Percentiles rank a stretch among this genome's conserved stretches.
Conservation (phyloP, 2,329 filamentous ascomycete species). For the Alternaria sp. region DNA sequence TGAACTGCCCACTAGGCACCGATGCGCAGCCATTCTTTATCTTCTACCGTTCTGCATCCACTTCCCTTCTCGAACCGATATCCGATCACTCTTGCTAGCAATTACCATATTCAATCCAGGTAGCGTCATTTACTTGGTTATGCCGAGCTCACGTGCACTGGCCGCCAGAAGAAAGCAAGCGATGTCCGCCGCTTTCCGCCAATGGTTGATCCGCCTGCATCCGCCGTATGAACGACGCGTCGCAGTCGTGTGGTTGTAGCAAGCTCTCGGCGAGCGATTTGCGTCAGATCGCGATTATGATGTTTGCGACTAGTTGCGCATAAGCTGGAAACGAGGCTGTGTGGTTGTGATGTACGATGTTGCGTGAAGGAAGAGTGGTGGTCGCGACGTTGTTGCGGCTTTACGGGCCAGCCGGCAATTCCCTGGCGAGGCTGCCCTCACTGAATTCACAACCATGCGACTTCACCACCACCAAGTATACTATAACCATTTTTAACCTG, state of each 20-base stretch:
- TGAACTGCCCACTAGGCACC: constrained; percentile 3
- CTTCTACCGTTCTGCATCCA: constrained; percentile 21
- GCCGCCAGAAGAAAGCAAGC: constrained; percentile 18
- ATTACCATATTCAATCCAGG: constrained; percentile 19
- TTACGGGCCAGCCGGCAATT: background rate
- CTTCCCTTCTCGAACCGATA: constrained; percentile 33
- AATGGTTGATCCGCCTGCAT: constrained; percentile 27
- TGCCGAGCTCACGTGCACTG: constrained; percentile 36
- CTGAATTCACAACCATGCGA: background rate
- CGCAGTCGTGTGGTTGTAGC: background rate
- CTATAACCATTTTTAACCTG: too few relatives aligned
- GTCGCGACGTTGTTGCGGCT: background rate
- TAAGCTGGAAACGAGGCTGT: background rate
- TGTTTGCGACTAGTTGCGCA: too few relatives aligned
- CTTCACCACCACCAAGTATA: background rate
- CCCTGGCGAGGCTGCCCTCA: background rate
- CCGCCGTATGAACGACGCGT: constrained; percentile 8
- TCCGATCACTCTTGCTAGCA: constrained; percentile 22
- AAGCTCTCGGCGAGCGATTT: background rate
- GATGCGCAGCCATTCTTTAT: constrained; percentile 17
- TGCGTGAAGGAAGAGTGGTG: background rate
- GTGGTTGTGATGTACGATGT: background rate
- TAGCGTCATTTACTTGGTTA: constrained; percentile 31
- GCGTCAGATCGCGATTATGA: background rate
- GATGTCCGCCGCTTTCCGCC: constrained; percentile 28